Evolutionary conservation across 164 flowering plant genomes (phyloP).

Genomic region (Cinnamomum chago): DNA sequence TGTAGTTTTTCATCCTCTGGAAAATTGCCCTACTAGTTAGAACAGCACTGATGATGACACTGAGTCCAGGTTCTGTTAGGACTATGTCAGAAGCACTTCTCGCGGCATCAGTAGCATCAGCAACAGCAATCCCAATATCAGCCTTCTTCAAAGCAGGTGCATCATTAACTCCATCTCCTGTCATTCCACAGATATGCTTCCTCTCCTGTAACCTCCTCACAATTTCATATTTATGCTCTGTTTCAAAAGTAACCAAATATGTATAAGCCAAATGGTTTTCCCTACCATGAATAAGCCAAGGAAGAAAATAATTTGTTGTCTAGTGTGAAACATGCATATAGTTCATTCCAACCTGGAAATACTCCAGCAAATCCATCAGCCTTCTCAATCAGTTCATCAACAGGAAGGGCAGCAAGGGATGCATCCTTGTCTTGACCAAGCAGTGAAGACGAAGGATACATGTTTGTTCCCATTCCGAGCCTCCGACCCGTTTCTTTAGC

Average conservation of each 20-base stretch:
- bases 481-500: conserved; percentile 44
- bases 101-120: conserved; percentile 90
- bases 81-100: conserved; percentile 96
- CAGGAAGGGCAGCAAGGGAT: conserved; percentile 35
- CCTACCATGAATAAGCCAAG: background rate
- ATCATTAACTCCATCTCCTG: conserved; percentile 50
- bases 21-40: conserved; percentile 95
- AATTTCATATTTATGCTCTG: conserved; percentile 44
- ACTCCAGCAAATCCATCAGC: conserved; percentile 51
- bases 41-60: conserved; percentile 96
- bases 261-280: background rate
- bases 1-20: conserved; percentile 99
- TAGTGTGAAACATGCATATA: background rate
- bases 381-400: conserved; percentile 47
- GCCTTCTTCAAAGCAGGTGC: conserved; percentile 50
- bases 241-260: background rate
- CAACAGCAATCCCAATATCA: conserved; percentile 48
- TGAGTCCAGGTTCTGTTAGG: conserved; percentile 91
- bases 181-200: conserved; percentile 48
- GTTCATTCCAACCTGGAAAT: conserved; percentile 29
- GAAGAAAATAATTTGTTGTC: background rate
- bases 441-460: conserved; percentile 44
- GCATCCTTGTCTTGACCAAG: conserved; percentile 38
- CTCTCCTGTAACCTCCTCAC: conserved; percentile 39
- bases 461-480: conserved; percentile 49